Evolutionary conservation across 2,329 filamentous ascomycete species (phyloP), one percentile per base, ranked within the genome.

Genomic region (Chalara sp.): DNA sequence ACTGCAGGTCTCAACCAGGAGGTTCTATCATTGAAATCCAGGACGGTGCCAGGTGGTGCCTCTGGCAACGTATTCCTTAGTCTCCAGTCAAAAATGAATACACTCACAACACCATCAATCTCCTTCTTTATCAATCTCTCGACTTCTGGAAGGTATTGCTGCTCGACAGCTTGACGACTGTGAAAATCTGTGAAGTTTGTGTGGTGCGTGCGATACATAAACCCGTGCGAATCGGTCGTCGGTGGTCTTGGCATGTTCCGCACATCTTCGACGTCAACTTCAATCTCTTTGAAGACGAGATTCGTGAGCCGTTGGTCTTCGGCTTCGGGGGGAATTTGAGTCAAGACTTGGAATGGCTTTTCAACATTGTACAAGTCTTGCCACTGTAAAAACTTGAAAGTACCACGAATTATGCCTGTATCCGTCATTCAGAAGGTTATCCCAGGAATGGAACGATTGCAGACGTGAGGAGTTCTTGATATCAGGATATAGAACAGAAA

Each of bases 271-370:
- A 54, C 39, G 6, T 12, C 21, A 29, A 48, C 13, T 32, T 42
- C 39, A n/a, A 31, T 31, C 10, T 53, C 52, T 30, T 54, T 48
- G 31, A 42, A 54, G 4, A 48, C 52, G 6, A 54, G 33, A 32
- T 54, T 54, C n/a, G 50, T 49, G 10, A 21, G 37, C 29, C 52
- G 44, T 33, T 54, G 32, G 12, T 54, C 50, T 31, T 35, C 21
- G 28, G 44, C 50, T 29, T 42, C 40, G 7, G 32, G 12, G 10
- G 44, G 52, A 5, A 54, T 48, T 35, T 54, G 30, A 10, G 46
- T 32, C 21, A 48, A 48, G 21, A 53, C 40, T 13, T 53, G 50
- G 41, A 53, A 54, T 11, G 52, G 52, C 39, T 54, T 54, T 39
- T 54, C 52, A 31, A n/a, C 33, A 6, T 53, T 33, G 35, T 54